These are phyloP conservation scores for Naganishia friedmannii DNA, from an alignment of 768 basidiomycete genomes.

Conservation along the genomic window DNA sequence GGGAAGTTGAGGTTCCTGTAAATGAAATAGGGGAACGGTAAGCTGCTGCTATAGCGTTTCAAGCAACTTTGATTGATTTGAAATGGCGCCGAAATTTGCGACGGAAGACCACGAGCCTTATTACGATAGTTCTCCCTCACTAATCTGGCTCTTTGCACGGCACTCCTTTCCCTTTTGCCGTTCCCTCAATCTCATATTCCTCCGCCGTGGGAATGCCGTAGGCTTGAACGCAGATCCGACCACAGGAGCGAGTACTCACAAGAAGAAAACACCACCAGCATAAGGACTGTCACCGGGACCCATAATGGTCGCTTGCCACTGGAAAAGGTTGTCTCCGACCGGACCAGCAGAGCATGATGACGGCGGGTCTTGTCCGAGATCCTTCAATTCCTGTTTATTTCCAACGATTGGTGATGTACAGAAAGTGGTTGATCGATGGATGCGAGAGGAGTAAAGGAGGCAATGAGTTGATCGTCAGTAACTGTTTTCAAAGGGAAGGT, in stretches of 20 bases:
- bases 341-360: slow-evolving; percentile 99
- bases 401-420: background rate
- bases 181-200: too few species aligned
- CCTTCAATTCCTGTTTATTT: slow-evolving; percentile 79
- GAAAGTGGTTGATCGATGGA: background rate
- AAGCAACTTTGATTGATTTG: too few species aligned
- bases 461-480: slow-evolving; percentile 4
- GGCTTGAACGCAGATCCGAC: background rate
- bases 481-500: background rate
- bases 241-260: slow-evolving; percentile 35
- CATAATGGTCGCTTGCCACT: slow-evolving; percentile 99
- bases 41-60: slow-evolving; percentile 32
- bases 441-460: slow-evolving; percentile 5
- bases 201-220: too few species aligned
- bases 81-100: too few species aligned
- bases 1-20: slow-evolving; percentile 62
- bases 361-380: slow-evolving; percentile 98
- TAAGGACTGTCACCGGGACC: slow-evolving; percentile 97
- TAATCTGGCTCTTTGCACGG: too few species aligned
- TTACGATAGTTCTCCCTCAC: too few species aligned
- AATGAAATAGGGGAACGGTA: background rate
- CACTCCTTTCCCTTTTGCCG: background rate
- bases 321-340: slow-evolving; percentile 96
- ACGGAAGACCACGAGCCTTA: too few species aligned
- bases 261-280: slow-evolving; percentile 97